Evolutionary conservation across 495 filamentous ascomycete genomes (phyloP), one percentile per base, ranked within the genome.

Genomic region (Aspergillus hancockii): DNA sequence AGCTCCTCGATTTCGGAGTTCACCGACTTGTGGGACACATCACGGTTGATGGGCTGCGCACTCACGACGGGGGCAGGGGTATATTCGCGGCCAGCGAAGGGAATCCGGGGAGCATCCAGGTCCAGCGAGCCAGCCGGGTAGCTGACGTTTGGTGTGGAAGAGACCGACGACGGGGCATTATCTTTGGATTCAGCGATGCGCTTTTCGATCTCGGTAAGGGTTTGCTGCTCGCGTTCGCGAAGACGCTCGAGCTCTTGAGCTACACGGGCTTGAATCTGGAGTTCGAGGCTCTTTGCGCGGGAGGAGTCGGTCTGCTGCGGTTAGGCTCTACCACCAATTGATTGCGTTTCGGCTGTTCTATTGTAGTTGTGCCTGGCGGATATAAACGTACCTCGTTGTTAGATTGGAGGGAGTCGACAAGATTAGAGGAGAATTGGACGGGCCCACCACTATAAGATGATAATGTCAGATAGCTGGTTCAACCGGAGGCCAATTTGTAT

Each of bases 261-360:
- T 60, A 98, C 91, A 75, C 95, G 95, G 63, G 81, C 75, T 78
- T 97, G 92, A 69, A 97, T 89, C 62, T 91, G 86, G 59, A 95
- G 86, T 74, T 98, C 94, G 70, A 91, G 75, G 74, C 85, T 74
- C 74, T 90, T 90, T 64, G 87, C 79, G 67, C 94, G 93, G 61
- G 91, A 90, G 49, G 87, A 84, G 77, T 98, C 91, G 73, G 87
- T 90, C 92, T 96, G 74, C 59, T 52, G 49, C 46, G 25, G 22
- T 64, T 54, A 51, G 52, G 41, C 56, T 61, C 21, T 52, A 30
- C 66, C 10, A 36, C 25, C 63, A 52, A 52, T 65, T 36, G n/a
- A 25, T 57, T 32, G 36, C 34, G 14, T 58, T 63, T 41, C 23
- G 40, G 60, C 25, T 28, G 51, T 62, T 47, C 47, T 32, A 45